Percentiles rank a stretch among this genome's conserved stretches.
Conservation (phyloP, 768 basidiomycete species). For the Leccinellum albellum region DNA sequence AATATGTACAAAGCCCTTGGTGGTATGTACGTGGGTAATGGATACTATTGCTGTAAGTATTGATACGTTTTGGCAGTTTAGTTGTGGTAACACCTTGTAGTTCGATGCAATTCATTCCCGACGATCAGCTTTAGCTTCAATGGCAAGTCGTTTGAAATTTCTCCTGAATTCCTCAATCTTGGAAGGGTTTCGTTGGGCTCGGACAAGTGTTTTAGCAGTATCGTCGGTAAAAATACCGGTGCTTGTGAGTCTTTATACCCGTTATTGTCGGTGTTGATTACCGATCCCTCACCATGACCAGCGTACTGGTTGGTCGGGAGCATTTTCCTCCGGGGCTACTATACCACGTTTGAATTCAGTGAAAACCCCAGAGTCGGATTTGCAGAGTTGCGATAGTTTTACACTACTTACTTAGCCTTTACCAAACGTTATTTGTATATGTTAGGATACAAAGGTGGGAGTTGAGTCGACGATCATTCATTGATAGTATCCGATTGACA, state of each 20-base stretch:
- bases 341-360: constrained; percentile 36
- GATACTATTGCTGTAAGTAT: no score
- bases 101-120: not conserved
- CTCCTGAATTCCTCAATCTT: constrained; percentile 31
- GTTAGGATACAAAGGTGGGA: constrained; percentile 12
- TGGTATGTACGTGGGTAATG: no score
- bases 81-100: not conserved
- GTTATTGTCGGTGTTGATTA: not conserved
- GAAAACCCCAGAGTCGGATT: constrained; percentile 35
- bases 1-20: no score
- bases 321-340: constrained; percentile 41
- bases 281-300: not conserved
- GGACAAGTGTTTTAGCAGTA: constrained; percentile 29
- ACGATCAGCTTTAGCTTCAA: not conserved
- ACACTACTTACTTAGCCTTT: no score
- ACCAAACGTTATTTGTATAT: constrained; percentile 20
- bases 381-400: constrained; percentile 25
- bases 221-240: constrained; percentile 11
- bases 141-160: not conserved
- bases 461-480: constrained; percentile 3
- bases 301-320: constrained; percentile 17
- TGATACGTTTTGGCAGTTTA: no score
- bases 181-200: constrained; percentile 27
- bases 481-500: constrained; percentile 10
- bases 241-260: not conserved